These are phyloP conservation scores for Cercospora berteroae DNA, from an alignment of 2,329 filamentous ascomycete species.

Conservation along the genomic window DNA sequence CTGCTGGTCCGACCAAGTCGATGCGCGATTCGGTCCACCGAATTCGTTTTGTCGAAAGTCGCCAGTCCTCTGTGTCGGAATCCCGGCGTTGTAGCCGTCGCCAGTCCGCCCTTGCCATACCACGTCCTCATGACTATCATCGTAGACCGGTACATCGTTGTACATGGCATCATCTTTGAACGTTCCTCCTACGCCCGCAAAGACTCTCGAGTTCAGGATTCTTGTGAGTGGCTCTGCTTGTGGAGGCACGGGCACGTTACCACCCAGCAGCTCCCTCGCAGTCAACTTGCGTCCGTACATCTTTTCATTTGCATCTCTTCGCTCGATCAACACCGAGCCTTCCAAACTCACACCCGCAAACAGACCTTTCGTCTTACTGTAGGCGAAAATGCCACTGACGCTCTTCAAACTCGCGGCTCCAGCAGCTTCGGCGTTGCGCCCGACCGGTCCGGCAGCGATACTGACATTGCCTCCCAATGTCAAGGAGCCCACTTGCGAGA, in stretches of 20 bases:
- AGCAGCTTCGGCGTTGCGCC: conserved; percentile 91
- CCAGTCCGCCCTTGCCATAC: conserved; percentile 78
- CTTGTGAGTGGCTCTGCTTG: conserved; percentile 81
- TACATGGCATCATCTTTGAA: conserved; percentile 65
- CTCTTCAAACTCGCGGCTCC: conserved; percentile 87
- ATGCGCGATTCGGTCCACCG: conserved; percentile 60
- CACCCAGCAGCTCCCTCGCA: conserved; percentile 76
- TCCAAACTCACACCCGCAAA: conserved; percentile 95
- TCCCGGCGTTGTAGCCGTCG: conserved; percentile 67
- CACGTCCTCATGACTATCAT: conserved; percentile 75
- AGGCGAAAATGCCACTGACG: conserved; percentile 90
- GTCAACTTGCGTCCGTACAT: conserved; percentile 82
- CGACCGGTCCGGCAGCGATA: conserved; percentile 88
- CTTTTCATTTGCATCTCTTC: conserved; percentile 95
- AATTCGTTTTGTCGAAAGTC: conserved; percentile 40
- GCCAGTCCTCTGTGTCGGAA: conserved; percentile 51
- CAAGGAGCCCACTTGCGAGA: conserved; percentile 85
- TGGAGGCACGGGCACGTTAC: conserved; percentile 72
- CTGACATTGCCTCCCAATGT: conserved; percentile 96
- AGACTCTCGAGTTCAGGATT: conserved; percentile 80
- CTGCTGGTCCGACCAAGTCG: conserved; percentile 64
- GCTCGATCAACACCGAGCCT: conserved; percentile 87
- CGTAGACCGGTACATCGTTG: conserved; percentile 90
- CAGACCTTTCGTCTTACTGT: conserved; percentile 95
- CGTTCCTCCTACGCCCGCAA: conserved; percentile 62